Evolutionary conservation across 106 monocot genomes (phyloP), one percentile per base, ranked within the genome.

Genomic region (Narthecium ossifragum): DNA sequence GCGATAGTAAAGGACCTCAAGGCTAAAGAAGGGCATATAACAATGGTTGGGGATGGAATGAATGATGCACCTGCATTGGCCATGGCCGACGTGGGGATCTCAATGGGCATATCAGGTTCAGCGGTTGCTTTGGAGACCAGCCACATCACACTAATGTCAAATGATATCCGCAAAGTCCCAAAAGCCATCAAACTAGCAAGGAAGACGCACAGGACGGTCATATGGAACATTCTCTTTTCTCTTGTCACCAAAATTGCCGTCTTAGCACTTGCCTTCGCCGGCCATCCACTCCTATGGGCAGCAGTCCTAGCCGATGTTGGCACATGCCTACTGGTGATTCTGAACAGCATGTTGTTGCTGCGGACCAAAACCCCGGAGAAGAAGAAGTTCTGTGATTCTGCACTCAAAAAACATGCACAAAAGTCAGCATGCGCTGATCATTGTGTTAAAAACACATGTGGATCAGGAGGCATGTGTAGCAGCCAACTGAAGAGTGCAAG

Each of bases 31-130:
- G 91, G 87, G 0, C 30, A 81, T 8, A 79, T 69, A 22, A 33
- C 74, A 12, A 98, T 98, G 96, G 76, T 98, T 26, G 90, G 96
- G 20, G 96, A 98, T 69, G 96, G 96, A 0, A 81, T 98, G 78
- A 91, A 98, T 46, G 96, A 98, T 60, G 96, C 96, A 21, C 96
- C 96, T 21, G 84, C 87, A 40, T 63, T 98, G 31, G 91, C 84
- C 22, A 69, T 61, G 37, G 90, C 96, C 2, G 57, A 79, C 34
- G 90, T 98, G 11, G 96, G 96, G 23, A 90, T 98, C 63, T 91
- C 96, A 2, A 98, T 98, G 96, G 96, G 96, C 14, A 65, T 98
- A 39, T 90, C 90, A 15, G 96, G 96, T n/a, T 90, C 90, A 13
- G 96, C 87, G 0, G 81, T 98, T 4, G 87, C 90, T 6, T 77